phyloP scores from a whole-genome alignment of 371 early-diverging fungal genomes.

The Chytridium lagenaria region DNA sequence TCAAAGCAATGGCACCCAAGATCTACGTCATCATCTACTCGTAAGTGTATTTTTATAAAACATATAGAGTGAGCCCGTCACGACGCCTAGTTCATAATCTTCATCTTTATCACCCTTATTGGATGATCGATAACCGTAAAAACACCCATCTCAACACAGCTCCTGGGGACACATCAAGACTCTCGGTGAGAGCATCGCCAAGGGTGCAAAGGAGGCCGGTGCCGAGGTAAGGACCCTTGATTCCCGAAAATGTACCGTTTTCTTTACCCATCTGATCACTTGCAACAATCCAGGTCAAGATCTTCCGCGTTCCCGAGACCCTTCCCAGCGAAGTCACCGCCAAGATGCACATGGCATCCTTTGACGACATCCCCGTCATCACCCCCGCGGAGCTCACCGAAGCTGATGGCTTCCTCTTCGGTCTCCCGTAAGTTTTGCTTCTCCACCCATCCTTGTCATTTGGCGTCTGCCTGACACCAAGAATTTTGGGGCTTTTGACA shows the following conservation, averaged over 20 bases:
- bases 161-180: conserved; percentile 77
- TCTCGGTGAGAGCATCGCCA: conserved; percentile 69
- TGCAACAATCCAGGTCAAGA: conserved; percentile 1
- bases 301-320: conserved; percentile 30
- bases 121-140: too few relatives aligned
- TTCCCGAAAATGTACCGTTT: not conserved
- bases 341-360: conserved; percentile 74
- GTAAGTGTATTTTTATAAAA: conserved; percentile 21
- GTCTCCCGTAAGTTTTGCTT: conserved; percentile 59
- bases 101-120: too few relatives aligned
- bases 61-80: too few relatives aligned
- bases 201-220: conserved; percentile 62
- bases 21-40: conserved; percentile 42
- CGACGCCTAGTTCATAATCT: too few relatives aligned
- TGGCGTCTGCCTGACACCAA: too few relatives aligned
- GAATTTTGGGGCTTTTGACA: not conserved
- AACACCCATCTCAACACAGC: conserved; percentile 61
- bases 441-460: not conserved
- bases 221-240: conserved; percentile 55
- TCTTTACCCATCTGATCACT: not conserved
- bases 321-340: conserved; percentile 63
- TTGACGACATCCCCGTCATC: conserved; percentile 67
- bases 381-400: conserved; percentile 61
- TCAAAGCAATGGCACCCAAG: conserved; percentile 5
- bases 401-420: conserved; percentile 82